Percentiles rank a stretch among this genome's conserved stretches.
Evolutionary conservation across 2,329 filamentous ascomycete species (phyloP).

Genomic region (Pyricularia grisea): DNA sequence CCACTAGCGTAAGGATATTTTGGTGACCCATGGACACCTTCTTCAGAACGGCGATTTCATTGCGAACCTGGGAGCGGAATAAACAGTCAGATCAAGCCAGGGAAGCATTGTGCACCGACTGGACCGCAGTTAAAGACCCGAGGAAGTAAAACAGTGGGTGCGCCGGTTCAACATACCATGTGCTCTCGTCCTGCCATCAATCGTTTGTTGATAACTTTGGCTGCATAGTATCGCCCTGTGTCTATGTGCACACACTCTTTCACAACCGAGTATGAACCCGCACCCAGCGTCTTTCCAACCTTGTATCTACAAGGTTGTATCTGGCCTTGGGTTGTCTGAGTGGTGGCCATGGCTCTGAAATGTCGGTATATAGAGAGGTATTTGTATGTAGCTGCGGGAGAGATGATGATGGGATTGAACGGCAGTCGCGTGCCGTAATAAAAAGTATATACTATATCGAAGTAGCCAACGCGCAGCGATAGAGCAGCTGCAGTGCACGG

Average conservation of each 20-base stretch:
- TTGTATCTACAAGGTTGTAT: constrained; percentile 97
- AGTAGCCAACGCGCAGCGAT: neutral
- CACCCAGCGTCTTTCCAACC: constrained; percentile 93
- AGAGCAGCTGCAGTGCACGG: neutral
- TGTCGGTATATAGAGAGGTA: neutral
- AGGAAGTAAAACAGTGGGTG: neutral
- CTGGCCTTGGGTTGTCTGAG: constrained; percentile 24
- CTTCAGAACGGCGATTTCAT: constrained; percentile 96
- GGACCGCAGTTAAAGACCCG: neutral
- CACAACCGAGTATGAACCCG: constrained; percentile 95
- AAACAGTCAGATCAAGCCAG: neutral
- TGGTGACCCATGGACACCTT: constrained; percentile 98
- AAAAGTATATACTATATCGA: neutral
- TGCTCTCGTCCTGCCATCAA: constrained; percentile 96
- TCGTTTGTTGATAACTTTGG: constrained; percentile 98
- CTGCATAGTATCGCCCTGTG: constrained; percentile 94
- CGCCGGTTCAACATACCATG: constrained; percentile 57
- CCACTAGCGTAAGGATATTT: constrained; percentile 94
- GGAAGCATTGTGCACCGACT: neutral
- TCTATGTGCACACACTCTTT: constrained; percentile 99
- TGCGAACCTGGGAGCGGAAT: constrained; percentile 58
- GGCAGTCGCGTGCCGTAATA: neutral
- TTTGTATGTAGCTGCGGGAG: neutral
- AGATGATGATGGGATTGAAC: neutral
- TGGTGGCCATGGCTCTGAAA: constrained; percentile 7